Percentiles rank a stretch among this genome's conserved stretches.
phyloP scores from a whole-genome alignment of 2,329 filamentous ascomycete species.

The Rhynchosporium secalis region DNA sequence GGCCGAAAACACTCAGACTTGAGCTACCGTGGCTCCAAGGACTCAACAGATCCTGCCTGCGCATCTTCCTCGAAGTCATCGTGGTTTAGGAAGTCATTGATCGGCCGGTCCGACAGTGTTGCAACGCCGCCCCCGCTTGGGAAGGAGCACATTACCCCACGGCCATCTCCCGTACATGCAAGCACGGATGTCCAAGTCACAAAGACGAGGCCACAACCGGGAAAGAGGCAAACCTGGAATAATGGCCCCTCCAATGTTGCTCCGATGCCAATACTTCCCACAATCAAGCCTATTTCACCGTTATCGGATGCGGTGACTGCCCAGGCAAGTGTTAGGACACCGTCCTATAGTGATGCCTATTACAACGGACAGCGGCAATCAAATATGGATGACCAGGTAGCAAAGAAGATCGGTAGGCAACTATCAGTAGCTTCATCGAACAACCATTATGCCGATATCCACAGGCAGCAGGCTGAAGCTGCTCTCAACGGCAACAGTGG shows the following conservation, averaged over 20 bases:
- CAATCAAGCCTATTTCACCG: constrained; percentile 92
- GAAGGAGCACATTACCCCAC: constrained; percentile 50
- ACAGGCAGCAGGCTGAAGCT: constrained; percentile 87
- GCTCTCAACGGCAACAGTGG: constrained; percentile 81
- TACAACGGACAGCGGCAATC: constrained; percentile 43
- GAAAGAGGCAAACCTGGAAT: constrained; percentile 91
- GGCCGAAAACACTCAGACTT: constrained; percentile 90
- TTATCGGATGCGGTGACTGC: constrained; percentile 91
- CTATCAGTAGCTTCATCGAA: constrained; percentile 88
- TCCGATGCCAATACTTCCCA: constrained; percentile 94
- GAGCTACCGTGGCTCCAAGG: constrained; percentile 64
- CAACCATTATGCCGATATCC: constrained; percentile 88
- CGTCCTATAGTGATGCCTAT: constrained; percentile 54
- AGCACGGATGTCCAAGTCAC: constrained; percentile 45
- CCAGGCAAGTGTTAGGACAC: constrained; percentile 70
- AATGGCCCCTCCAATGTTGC: constrained; percentile 78
- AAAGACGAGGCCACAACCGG: constrained; percentile 53
- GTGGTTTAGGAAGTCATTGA: constrained; percentile 95
- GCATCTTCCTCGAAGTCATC: constrained; percentile 78
- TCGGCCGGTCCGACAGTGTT: constrained; percentile 73
- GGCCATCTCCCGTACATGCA: constrained; percentile 48
- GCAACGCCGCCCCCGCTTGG: constrained; percentile 50
- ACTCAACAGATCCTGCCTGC: constrained; percentile 56
- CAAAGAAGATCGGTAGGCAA: constrained; percentile 93
- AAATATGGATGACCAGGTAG: constrained; percentile 61